Percentiles rank a stretch among this genome's conserved stretches.
Evolutionary conservation across 176 grass and related monocot genomes (phyloP).

Genomic region (Ananas comosus): DNA sequence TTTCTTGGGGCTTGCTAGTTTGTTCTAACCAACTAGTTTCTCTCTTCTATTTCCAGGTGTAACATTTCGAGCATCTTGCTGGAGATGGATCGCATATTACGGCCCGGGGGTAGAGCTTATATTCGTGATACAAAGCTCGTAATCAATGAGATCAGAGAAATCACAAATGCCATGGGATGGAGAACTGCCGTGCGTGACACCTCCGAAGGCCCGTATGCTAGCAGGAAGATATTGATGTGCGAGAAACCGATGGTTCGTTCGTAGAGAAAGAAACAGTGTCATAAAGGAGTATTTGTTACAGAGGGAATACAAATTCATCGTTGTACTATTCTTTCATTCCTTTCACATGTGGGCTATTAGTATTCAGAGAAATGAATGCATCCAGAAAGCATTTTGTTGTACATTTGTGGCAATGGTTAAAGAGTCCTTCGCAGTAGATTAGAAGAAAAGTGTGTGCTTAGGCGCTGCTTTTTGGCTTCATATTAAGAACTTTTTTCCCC

Average conservation of each 20-base stretch:
- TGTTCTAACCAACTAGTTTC: not conserved
- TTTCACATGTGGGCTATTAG: too few species aligned
- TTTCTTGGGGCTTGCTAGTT: not conserved
- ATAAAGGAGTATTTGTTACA: too few species aligned
- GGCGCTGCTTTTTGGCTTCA: too few species aligned
- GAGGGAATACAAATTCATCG: too few species aligned
- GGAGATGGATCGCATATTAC: slow-evolving; percentile 86
- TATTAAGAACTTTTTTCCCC: too few species aligned
- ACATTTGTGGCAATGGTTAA: too few species aligned
- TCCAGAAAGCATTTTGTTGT: too few species aligned
- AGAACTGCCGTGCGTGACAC: slow-evolving; percentile 53
- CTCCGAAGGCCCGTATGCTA: slow-evolving; percentile 57
- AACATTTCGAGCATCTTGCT: slow-evolving; percentile 74
- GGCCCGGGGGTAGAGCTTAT: slow-evolving; percentile 59
- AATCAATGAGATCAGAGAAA: slow-evolving; percentile 44
- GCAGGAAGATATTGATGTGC: slow-evolving; percentile 67
- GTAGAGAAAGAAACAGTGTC: not conserved
- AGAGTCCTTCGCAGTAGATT: too few species aligned
- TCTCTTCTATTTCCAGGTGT: slow-evolving; percentile 36
- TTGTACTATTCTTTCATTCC: too few species aligned
- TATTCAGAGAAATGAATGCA: too few species aligned
- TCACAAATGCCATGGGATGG: slow-evolving; percentile 58
- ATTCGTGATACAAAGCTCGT: slow-evolving; percentile 57
- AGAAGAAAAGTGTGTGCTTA: too few species aligned
- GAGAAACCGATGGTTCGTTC: slow-evolving; percentile 56